Conservation (phyloP, 2,329 filamentous ascomycete species). For the Aspergillus novofumigatus region DNA sequence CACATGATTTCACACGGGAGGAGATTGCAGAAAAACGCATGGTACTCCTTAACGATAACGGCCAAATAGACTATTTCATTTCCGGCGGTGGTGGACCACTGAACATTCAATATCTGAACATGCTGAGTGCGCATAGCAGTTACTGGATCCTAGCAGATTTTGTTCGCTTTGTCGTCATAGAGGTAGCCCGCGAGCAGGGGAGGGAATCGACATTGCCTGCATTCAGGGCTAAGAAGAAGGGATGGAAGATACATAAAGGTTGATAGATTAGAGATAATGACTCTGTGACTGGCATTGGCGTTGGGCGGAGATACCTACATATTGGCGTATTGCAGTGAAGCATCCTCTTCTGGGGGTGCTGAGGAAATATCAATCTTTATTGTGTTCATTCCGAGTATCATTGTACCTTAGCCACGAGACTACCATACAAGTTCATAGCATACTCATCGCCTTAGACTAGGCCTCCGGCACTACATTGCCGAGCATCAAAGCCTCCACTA, state of each 20-base stretch:
- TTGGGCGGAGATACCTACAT: neutral
- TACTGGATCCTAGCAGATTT: slow-evolving; percentile 91
- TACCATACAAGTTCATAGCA: no score
- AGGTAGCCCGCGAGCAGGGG: slow-evolving; percentile 73
- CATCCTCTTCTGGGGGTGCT: neutral
- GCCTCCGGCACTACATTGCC: slow-evolving; percentile 41
- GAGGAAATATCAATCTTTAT: neutral
- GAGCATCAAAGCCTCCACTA: slow-evolving; percentile 78
- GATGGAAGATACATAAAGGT: slow-evolving; percentile 44
- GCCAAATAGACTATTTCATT: slow-evolving; percentile 88
- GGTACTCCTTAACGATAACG: slow-evolving; percentile 87
- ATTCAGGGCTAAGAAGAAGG: slow-evolving; percentile 52
- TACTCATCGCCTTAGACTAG: neutral
- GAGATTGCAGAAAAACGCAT: slow-evolving; percentile 89
- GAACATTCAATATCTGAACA: slow-evolving; percentile 94
- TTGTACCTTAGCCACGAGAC: neutral
- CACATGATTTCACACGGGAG: slow-evolving; percentile 89
- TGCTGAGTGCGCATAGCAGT: slow-evolving; percentile 90
- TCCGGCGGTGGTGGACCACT: slow-evolving; percentile 79
- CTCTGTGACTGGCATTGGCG: neutral
- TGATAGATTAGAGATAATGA: slow-evolving; percentile 5
- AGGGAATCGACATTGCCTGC: slow-evolving; percentile 52
- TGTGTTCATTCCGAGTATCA: neutral
- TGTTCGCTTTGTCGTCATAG: slow-evolving; percentile 81
- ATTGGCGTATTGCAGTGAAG: neutral